A percentile compares a stretch with the other conserved stretches of the same genome.
Evolutionary conservation across 2,329 filamentous ascomycete genomes (phyloP).

Genomic region (Rhytidhysteron rufulum): DNA sequence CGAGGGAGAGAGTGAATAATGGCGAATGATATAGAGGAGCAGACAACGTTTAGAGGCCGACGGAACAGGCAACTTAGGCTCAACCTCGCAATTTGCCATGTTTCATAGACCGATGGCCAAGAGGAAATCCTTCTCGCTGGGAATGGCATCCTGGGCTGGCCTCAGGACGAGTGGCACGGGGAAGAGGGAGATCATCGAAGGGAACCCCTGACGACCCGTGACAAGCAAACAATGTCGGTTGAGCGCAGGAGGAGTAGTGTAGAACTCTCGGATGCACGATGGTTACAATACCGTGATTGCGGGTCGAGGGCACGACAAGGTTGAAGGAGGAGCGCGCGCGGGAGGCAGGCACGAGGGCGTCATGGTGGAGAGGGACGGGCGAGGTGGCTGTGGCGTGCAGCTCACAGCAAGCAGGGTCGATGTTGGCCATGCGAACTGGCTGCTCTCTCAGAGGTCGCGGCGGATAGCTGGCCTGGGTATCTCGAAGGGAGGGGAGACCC

Average conservation of each 20-base stretch:
- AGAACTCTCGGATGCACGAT: too few relatives aligned
- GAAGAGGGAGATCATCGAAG: neutral
- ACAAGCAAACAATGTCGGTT: neutral
- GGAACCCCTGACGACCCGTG: neutral
- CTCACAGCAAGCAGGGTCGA: neutral
- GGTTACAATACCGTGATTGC: too few relatives aligned
- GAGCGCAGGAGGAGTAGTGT: neutral
- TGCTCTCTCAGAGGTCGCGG: neutral
- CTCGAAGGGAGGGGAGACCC: too few relatives aligned
- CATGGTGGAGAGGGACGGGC: neutral
- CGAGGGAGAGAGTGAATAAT: neutral
- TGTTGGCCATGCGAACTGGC: neutral
- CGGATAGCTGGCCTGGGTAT: too few relatives aligned
- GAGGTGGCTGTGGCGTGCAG: neutral
- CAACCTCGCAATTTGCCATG: constrained; percentile 4
- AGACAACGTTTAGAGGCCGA: too few relatives aligned
- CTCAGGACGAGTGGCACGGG: neutral
- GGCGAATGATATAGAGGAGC: too few relatives aligned
- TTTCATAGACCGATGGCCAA: constrained; percentile 9
- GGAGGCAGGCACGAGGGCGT: neutral
- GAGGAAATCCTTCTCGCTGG: constrained; percentile 1
- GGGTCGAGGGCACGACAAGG: too few relatives aligned
- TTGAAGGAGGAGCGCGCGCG: too few relatives aligned
- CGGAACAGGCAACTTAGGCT: too few relatives aligned
- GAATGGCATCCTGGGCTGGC: too few relatives aligned